Evolutionary conservation across 2,329 filamentous ascomycete species (phyloP).

Genomic region (Alternaria sp.): DNA sequence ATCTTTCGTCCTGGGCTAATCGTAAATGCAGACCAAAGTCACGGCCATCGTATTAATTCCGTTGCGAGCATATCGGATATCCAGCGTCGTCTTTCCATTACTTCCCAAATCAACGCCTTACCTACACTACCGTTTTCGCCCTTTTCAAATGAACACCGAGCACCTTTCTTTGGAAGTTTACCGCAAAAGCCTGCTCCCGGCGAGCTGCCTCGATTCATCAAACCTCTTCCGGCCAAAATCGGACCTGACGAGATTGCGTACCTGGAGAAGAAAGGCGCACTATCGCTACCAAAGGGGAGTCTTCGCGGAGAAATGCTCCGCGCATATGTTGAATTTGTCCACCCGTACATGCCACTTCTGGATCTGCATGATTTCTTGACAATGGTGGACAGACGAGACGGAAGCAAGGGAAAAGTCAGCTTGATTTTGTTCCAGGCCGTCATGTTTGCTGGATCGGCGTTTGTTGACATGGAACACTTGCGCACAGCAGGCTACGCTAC

Average conservation of each 20-base stretch:
- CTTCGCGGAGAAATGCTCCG: conserved; percentile 83
- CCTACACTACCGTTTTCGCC: conserved; percentile 50
- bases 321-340: conserved; percentile 86
- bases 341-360: conserved; percentile 91
- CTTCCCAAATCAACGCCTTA: conserved; percentile 46
- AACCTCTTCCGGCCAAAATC: conserved; percentile 78
- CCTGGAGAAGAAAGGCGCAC: conserved; percentile 81
- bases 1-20: conserved; percentile 28
- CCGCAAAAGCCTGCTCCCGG: conserved; percentile 56
- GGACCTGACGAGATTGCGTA: conserved; percentile 84
- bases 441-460: conserved; percentile 92
- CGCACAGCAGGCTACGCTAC: conserved; percentile 78
- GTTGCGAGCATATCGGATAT: conserved; percentile 53
- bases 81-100: conserved; percentile 57
- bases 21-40: conserved; percentile 57
- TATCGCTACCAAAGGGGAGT: conserved; percentile 73
- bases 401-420: conserved; percentile 75
- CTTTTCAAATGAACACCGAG: conserved; percentile 40
- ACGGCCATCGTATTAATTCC: conserved; percentile 53
- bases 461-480: conserved; percentile 81
- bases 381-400: conserved; percentile 71
- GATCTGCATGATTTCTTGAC: conserved; percentile 69
- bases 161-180: conserved; percentile 57
- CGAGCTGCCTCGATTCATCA: conserved; percentile 73
- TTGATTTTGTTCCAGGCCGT: conserved; percentile 90